phyloP scores from a whole-genome alignment of 371 early-diverging fungal genomes.

The Quaeritorhiza haematococci region DNA sequence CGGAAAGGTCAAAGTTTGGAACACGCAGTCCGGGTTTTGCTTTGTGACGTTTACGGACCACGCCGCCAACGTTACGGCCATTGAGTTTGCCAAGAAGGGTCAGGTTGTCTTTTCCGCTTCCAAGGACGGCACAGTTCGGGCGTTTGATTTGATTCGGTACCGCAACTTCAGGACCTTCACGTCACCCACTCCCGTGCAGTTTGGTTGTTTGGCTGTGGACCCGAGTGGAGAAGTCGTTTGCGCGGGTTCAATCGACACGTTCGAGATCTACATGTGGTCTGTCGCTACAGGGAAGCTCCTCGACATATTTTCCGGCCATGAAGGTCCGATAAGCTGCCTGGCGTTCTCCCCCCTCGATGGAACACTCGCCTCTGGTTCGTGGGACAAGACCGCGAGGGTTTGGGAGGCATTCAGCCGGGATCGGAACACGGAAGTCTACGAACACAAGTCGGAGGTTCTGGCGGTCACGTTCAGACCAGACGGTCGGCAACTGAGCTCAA shows the following conservation, averaged over 20 bases:
- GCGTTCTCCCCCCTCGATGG: conserved; percentile 71
- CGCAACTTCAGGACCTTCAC: conserved; percentile 96
- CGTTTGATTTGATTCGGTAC: conserved; percentile 93
- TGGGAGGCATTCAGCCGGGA: conserved; percentile 96
- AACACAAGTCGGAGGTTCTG: conserved; percentile 81
- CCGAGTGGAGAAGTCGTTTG: conserved; percentile 94
- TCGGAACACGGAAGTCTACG: conserved; percentile 64
- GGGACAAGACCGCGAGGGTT: conserved; percentile 89
- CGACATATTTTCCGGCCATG: conserved; percentile 91
- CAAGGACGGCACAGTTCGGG: conserved; percentile 95
- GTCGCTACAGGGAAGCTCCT: conserved; percentile 95
- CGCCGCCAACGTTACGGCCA: conserved; percentile 70
- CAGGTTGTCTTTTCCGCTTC: conserved; percentile 92
- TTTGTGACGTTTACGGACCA: conserved; percentile 96
- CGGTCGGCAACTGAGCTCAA: conserved; percentile 76
- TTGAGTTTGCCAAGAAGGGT: conserved; percentile 82
- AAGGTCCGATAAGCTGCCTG: conserved; percentile 82
- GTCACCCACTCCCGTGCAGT: conserved; percentile 93
- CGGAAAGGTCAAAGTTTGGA: conserved; percentile 96
- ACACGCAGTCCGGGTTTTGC: conserved; percentile 89
- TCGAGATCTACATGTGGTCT: conserved; percentile 95
- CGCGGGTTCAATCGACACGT: conserved; percentile 92
- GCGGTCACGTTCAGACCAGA: conserved; percentile 88
- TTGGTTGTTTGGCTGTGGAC: conserved; percentile 87
- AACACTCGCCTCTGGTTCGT: conserved; percentile 68